Percentiles rank a stretch among this genome's conserved stretches.
phyloP scores from a whole-genome alignment of 371 early-diverging fungal species.

The Rhizopus sp. region DNA sequence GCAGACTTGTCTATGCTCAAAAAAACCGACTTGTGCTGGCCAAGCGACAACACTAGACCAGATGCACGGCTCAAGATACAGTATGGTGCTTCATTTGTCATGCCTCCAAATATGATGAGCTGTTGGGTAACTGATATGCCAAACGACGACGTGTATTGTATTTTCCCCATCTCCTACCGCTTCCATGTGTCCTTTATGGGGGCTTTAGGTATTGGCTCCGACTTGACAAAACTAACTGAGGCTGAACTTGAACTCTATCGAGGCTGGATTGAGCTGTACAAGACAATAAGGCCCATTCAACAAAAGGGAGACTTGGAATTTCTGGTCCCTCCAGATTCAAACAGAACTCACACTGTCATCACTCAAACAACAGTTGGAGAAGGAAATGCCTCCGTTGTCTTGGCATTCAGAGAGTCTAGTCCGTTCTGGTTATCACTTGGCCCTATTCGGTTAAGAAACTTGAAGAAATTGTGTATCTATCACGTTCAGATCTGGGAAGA shows the following conservation, averaged over 20 bases:
- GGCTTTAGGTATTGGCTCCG: slow-evolving; percentile 34
- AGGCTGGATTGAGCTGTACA: slow-evolving; percentile 42
- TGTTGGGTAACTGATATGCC: slow-evolving; percentile 43
- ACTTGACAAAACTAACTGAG: slow-evolving; percentile 18
- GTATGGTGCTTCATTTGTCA: slow-evolving; percentile 38
- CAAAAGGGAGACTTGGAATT: slow-evolving; percentile 38
- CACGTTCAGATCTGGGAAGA: slow-evolving; percentile 21
- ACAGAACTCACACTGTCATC: neutral
- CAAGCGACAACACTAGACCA: slow-evolving; percentile 42
- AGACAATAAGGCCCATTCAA: slow-evolving; percentile 26
- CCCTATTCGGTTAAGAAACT: slow-evolving; percentile 23
- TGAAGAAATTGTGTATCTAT: slow-evolving; percentile 19
- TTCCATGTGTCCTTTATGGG: slow-evolving; percentile 47
- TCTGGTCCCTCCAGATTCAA: slow-evolving; percentile 25
- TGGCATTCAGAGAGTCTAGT: slow-evolving; percentile 32
- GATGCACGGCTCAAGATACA: slow-evolving; percentile 44
- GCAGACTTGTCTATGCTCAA: slow-evolving; percentile 32
- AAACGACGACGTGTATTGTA: slow-evolving; percentile 9
- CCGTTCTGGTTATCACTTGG: slow-evolving; percentile 32
- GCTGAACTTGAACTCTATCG: slow-evolving; percentile 18
- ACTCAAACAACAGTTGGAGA: slow-evolving; percentile 26
- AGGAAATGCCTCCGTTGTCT: slow-evolving; percentile 26
- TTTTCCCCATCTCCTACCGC: slow-evolving; percentile 38
- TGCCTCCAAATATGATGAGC: slow-evolving; percentile 37
- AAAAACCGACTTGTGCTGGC: slow-evolving; percentile 32